Percentiles rank a stretch among this genome's conserved stretches.
Evolutionary conservation across 2,329 filamentous ascomycete species (phyloP).

Genomic region (Apiospora malaysiana): DNA sequence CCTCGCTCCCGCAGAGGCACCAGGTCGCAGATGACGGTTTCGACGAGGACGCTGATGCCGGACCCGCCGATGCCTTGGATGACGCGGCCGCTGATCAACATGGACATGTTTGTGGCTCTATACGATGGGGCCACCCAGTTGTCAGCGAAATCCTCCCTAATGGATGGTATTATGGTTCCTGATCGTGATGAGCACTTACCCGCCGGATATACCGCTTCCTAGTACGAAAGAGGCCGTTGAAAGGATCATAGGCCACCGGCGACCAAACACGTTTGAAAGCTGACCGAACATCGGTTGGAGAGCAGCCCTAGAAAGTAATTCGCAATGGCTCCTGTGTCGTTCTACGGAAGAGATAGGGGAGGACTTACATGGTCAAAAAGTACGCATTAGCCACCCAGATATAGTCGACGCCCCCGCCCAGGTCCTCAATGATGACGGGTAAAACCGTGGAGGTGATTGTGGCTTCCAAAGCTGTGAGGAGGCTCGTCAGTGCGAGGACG

Average conservation of each 20-base stretch:
- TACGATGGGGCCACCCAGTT: too few relatives aligned
- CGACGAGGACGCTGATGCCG: neutral
- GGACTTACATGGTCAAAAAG: slow-evolving; percentile 26
- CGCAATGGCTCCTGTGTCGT: too few relatives aligned
- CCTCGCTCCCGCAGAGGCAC: slow-evolving; percentile 43
- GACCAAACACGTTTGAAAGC: slow-evolving; percentile 29
- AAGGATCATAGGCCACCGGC: neutral
- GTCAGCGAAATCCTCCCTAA: neutral
- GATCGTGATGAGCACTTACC: neutral
- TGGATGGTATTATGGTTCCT: neutral
- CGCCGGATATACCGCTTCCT: neutral
- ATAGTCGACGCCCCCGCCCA: neutral
- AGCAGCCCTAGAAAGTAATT: slow-evolving; percentile 33
- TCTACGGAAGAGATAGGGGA: too few relatives aligned
- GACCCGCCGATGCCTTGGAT: slow-evolving; percentile 43
- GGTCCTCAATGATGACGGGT: neutral
- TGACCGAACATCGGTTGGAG: slow-evolving; percentile 53
- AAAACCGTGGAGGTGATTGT: neutral
- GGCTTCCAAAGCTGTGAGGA: neutral
- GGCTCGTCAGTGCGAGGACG: neutral
- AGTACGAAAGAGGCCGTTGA: neutral
- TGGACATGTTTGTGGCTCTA: slow-evolving; percentile 2
- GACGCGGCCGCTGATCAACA: slow-evolving; percentile 49
- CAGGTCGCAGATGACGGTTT: slow-evolving; percentile 41
- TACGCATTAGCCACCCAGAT: slow-evolving; percentile 22